Evolutionary conservation across 2,329 filamentous ascomycete species (phyloP), one percentile per base, ranked within the genome.

Genomic region (Fonsecaea monophora): DNA sequence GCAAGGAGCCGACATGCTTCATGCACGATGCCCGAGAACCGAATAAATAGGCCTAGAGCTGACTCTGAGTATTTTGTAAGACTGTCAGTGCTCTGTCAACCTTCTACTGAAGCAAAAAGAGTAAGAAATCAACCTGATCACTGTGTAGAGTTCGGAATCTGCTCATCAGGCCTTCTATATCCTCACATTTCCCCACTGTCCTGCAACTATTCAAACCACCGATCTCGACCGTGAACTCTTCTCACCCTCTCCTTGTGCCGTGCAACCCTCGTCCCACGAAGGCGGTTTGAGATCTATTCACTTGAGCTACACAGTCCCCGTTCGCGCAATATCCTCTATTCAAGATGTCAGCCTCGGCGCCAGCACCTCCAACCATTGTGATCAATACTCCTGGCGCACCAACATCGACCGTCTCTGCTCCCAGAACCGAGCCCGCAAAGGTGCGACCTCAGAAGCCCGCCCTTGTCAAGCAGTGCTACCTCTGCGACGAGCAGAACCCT

Each of bases 401-500:
- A 55, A 61, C 66, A n/a, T 55, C 64, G 9, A 55, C 68, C n/a
- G 40, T 62, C 55, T 59, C 68, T 12, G 53, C 64, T 18, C 38
- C 59, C 56, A 42, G 48, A 30, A 59, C 53, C 37, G 54, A 45
- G 4, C 59, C 64, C 5, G 9, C 57, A 6, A 53, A 61, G 18
- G 57, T 34, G 34, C 58, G 59, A 15, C 62, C 63, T 7, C 64
- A 65, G 60, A 69, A 68, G 53, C 65, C 60, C 13, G 64, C 60
- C 10, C 68, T 65, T 25, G 65, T 68, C 53, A 64, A 68, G 54
- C 64, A 66, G 4, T 73, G 71, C 60, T 73, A 72, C 62, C 71
- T 73, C 45, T 73, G 71, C 58, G 71, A 73, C 68, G 71, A 73
- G 64, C 71, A 73, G 53, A 73, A 73, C 57, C 71, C 71, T 2